A percentile compares a stretch with the other conserved stretches of the same genome.
Evolutionary conservation across 148 eudicot species (phyloP).

Genomic region (Tetragonia tetragonoides): DNA sequence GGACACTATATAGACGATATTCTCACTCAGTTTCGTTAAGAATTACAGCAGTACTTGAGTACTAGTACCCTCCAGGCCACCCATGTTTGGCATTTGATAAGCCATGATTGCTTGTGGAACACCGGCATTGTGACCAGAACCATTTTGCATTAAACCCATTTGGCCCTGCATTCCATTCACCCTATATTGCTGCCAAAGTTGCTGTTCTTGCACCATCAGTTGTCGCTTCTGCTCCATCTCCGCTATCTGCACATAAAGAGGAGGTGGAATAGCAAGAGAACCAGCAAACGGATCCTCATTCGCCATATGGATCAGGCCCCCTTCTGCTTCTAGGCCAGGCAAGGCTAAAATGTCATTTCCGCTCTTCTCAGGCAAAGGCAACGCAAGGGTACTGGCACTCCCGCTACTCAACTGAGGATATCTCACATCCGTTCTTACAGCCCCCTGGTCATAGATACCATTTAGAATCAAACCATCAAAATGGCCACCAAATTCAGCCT

Average conservation of each 20-base stretch:
- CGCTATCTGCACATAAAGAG: conserved; percentile 49
- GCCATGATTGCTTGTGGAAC: conserved; percentile 18
- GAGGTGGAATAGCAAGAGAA: conserved; percentile 46
- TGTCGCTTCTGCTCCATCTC: conserved; percentile 48
- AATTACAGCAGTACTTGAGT: too few species aligned
- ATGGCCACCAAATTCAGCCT: conserved; percentile 44
- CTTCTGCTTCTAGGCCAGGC: conserved; percentile 33
- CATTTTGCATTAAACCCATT: conserved; percentile 22
- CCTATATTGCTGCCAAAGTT: conserved; percentile 45
- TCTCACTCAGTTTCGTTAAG: too few species aligned
- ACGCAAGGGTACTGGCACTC: conserved; percentile 36
- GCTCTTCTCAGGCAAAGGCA: conserved; percentile 30
- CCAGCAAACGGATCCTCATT: conserved; percentile 58
- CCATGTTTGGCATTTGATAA: conserved; percentile 17
- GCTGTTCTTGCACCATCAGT: conserved; percentile 38
- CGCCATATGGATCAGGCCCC: conserved; percentile 25
- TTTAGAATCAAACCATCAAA: conserved; percentile 38
- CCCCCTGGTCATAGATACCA: conserved; percentile 42
- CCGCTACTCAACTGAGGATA: conserved; percentile 21
- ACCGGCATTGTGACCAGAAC: conserved; percentile 18
- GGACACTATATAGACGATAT: too few species aligned
- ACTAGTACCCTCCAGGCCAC: conserved; percentile 15
- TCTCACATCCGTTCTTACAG: conserved; percentile 26
- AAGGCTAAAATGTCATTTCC: conserved; percentile 33
- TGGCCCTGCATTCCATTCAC: conserved; percentile 43